Percentiles rank a stretch among this genome's conserved stretches.
phyloP scores from a whole-genome alignment of 1,139 yeast species.

The Scheffersomyces illinoinensis region DNA sequence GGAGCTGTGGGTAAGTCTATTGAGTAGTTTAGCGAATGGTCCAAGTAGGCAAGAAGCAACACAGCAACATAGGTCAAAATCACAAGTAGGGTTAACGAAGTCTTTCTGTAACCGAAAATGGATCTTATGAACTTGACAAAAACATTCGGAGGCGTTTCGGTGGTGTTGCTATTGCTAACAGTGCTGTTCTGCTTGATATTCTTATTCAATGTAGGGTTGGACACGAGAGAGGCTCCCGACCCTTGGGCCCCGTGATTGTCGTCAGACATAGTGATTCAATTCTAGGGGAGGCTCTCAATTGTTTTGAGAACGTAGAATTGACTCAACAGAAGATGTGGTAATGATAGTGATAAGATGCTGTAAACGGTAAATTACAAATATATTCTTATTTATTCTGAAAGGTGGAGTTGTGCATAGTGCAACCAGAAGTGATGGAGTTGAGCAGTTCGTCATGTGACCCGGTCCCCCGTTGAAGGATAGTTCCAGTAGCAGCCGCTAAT shows the following conservation, averaged over 20 bases:
- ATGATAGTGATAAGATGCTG: neutral
- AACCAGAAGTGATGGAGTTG: neutral
- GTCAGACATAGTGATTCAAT: neutral
- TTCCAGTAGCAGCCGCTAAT: too few species aligned
- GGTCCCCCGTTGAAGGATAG: too few species aligned
- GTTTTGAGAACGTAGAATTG: neutral
- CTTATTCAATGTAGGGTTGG: neutral
- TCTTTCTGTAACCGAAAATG: conserved; percentile 60
- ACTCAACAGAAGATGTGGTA: neutral
- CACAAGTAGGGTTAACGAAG: conserved; percentile 54
- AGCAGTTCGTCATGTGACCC: neutral
- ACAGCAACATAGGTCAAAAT: conserved; percentile 41
- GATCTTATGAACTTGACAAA: conserved; percentile 31
- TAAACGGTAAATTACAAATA: neutral
- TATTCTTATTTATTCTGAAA: neutral
- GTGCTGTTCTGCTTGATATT: neutral
- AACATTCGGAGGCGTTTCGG: conserved; percentile 19
- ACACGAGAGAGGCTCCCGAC: neutral
- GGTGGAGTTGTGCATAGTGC: neutral
- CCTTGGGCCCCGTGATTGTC: neutral
- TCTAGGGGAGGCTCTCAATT: neutral
- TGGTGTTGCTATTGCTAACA: neutral
- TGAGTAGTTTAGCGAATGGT: conserved; percentile 39
- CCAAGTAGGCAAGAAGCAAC: conserved; percentile 26
- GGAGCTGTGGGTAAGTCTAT: conserved; percentile 39